A percentile compares a stretch with the other conserved stretches of the same genome.
These are phyloP conservation scores for Panaeolus papilionaceus DNA, from an alignment of 768 basidiomycete genomes.

Conservation along the genomic window DNA sequence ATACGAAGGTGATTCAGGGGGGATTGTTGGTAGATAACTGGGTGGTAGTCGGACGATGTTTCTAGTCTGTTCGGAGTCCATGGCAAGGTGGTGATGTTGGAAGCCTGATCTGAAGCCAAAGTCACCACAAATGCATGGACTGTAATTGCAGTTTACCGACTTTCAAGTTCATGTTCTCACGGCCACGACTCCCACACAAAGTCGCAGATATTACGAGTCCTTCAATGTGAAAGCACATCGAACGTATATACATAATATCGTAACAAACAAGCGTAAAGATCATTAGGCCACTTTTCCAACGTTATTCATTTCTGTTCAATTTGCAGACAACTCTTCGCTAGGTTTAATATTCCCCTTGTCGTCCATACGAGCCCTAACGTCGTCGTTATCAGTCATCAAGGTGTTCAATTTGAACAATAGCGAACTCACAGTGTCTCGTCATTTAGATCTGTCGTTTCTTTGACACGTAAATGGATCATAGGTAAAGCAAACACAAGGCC, in stretches of 20 bases:
- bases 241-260: neutral
- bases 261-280: neutral
- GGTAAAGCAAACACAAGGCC: conserved; percentile 72
- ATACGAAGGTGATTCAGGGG: conserved; percentile 50
- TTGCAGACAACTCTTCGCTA: conserved; percentile 9
- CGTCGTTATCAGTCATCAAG: conserved; percentile 1
- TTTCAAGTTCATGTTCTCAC: conserved; percentile 4
- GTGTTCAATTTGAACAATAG: neutral
- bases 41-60: conserved; percentile 31
- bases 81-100: neutral
- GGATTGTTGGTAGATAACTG: conserved; percentile 31
- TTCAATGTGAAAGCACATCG: neutral
- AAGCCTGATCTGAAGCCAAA: neutral
- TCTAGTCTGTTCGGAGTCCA: conserved; percentile 11
- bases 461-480: conserved; percentile 75
- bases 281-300: neutral
- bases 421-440: conserved; percentile 58
- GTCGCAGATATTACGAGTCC: neutral
- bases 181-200: conserved; percentile 8
- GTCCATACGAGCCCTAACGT: conserved; percentile 47
- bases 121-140: neutral
- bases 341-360: conserved; percentile 41
- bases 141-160: no score
- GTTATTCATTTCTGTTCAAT: neutral
- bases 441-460: conserved; percentile 55